Evolutionary conservation across 2,329 filamentous ascomycete genomes (phyloP).

Genomic region (Pseudomassariella vexata): DNA sequence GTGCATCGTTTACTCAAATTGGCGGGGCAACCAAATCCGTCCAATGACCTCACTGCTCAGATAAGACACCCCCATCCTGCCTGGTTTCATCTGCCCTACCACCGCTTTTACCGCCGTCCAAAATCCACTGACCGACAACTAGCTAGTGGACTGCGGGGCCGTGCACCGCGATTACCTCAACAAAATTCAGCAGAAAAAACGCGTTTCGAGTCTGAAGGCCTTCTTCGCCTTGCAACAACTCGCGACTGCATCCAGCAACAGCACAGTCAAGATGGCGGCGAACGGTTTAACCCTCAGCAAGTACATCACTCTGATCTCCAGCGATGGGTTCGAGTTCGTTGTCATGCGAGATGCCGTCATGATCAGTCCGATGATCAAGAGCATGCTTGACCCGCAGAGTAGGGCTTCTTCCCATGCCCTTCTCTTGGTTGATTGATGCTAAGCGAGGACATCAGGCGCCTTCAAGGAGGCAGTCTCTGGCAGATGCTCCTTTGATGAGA

Average conservation of each 20-base stretch:
- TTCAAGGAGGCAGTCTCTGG: constrained; percentile 53
- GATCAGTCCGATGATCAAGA: constrained; percentile 66
- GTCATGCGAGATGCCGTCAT: constrained; percentile 65
- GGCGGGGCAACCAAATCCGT: constrained; percentile 7
- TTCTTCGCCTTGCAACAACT: too few species aligned
- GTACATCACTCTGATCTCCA: constrained; percentile 72
- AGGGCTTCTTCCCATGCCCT: constrained; percentile 21
- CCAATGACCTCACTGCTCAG: too few species aligned
- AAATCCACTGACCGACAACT: too few species aligned
- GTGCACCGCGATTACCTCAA: too few species aligned
- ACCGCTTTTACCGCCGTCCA: too few species aligned
- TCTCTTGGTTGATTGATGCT: constrained; percentile 7
- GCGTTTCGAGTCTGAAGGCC: too few species aligned
- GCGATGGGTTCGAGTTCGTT: constrained; percentile 72
- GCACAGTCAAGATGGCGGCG: constrained; percentile 19
- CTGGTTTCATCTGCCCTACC: too few species aligned
- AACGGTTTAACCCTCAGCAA: constrained; percentile 37
- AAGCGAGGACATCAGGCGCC: too few species aligned
- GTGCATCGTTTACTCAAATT: constrained; percentile 4
- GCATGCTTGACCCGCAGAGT: constrained; percentile 69
- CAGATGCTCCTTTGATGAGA: constrained; percentile 63
- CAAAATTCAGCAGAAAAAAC: too few species aligned
- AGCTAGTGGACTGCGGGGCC: too few species aligned
- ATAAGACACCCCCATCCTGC: too few species aligned
- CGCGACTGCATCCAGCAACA: too few species aligned